Conservation (phyloP, 495 filamentous ascomycete species). For the Aspergillus asperescens region DNA sequence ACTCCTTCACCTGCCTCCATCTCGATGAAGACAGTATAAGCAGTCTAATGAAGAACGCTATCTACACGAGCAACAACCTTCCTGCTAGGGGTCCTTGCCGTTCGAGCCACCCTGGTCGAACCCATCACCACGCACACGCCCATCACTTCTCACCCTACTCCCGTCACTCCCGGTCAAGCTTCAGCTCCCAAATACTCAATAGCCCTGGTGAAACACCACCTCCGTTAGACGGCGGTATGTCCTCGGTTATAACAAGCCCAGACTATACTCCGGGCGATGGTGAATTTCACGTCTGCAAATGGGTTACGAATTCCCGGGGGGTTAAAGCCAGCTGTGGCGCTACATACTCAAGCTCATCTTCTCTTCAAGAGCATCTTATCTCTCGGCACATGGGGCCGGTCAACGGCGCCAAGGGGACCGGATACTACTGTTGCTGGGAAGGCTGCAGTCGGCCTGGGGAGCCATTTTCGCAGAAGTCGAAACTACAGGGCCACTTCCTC, state of each 20-base stretch:
- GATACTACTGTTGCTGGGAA: slow-evolving; percentile 48
- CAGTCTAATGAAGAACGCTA: slow-evolving; percentile 27
- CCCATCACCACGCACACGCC: slow-evolving; percentile 32
- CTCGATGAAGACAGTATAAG: slow-evolving; percentile 11
- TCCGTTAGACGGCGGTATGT: slow-evolving; percentile 36
- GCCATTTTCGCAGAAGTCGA: slow-evolving; percentile 47
- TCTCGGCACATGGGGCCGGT: slow-evolving; percentile 37
- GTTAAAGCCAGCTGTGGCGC: slow-evolving; percentile 32
- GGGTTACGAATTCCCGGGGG: slow-evolving; percentile 28
- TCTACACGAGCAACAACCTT: slow-evolving; percentile 22
- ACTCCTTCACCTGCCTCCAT: slow-evolving; percentile 30
- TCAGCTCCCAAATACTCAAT: slow-evolving; percentile 39
- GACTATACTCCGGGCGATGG: slow-evolving; percentile 32
- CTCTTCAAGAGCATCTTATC: slow-evolving; percentile 42
- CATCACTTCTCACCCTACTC: slow-evolving; percentile 40
- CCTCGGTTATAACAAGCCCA: slow-evolving; percentile 40
- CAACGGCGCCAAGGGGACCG: slow-evolving; percentile 40
- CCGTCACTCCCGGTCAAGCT: slow-evolving; percentile 38
- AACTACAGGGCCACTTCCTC: slow-evolving; percentile 46
- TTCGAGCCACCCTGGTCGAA: slow-evolving; percentile 32
- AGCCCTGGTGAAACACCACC: slow-evolving; percentile 42
- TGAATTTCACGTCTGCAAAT: slow-evolving; percentile 37
- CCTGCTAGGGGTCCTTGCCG: slow-evolving; percentile 32
- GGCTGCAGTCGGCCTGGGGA: slow-evolving; percentile 44
- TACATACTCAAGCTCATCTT: slow-evolving; percentile 31